Conservation (phyloP, 805 yeast genomes). For the Candida parachauliodes region DNA sequence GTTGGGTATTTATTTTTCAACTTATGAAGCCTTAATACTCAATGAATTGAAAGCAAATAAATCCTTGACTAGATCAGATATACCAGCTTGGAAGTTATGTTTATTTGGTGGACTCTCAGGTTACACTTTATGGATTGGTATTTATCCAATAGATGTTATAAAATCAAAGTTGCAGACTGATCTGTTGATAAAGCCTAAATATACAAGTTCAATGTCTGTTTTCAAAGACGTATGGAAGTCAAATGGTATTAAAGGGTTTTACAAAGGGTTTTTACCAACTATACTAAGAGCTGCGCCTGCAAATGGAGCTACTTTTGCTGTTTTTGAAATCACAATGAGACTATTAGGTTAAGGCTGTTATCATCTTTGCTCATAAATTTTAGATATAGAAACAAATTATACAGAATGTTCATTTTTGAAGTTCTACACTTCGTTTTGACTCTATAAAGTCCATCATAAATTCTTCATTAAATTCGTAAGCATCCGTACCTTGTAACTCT, state of each 20-base stretch:
- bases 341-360: conserved; percentile 39
- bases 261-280: conserved; percentile 90
- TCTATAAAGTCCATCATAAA: conserved; percentile 39
- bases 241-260: conserved; percentile 75
- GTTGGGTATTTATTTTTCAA: conserved; percentile 80
- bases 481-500: conserved; percentile 37
- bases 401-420: too few relatives aligned
- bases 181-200: conserved; percentile 54
- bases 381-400: too few relatives aligned
- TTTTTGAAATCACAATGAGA: conserved; percentile 89
- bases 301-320: conserved; percentile 93
- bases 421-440: conserved; percentile 16
- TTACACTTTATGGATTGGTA: conserved; percentile 77
- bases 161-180: conserved; percentile 82
- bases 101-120: conserved; percentile 89
- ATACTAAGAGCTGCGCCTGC: conserved; percentile 97
- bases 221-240: conserved; percentile 47
- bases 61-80: conserved; percentile 55
- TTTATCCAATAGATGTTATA: conserved; percentile 87
- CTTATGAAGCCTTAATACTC: conserved; percentile 85
- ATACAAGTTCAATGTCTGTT: conserved; percentile 58
- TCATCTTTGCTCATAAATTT: too few relatives aligned
- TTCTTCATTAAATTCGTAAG: conserved; percentile 39
- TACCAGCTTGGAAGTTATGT: conserved; percentile 87
- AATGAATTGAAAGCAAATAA: conserved; percentile 48